Base-by-base conservation (phyloP, 2,329 filamentous ascomycete species). In the Fusarium sp. region DNA sequence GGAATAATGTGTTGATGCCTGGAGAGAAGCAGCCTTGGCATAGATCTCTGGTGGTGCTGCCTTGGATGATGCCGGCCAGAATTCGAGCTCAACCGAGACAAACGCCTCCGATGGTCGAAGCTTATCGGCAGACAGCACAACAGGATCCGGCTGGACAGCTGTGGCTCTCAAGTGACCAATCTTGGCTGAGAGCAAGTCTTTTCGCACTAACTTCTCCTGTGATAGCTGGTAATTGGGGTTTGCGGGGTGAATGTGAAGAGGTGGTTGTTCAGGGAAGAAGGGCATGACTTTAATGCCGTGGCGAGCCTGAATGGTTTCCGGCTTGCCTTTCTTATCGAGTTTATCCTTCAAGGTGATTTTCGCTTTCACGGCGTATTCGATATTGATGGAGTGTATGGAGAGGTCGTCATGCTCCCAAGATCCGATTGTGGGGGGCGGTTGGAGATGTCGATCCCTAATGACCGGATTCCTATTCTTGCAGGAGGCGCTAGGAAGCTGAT, bases 361-460 rank as follows among this genome's bases (percentile, higher is more conserved):
- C 0, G 55, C 67, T 5, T 65, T 66, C 6, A 77, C 67, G 1
- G 65, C 67, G 10, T 77, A 77, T 1, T 58, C 64, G 3, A 77
- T 46, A 12, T 17, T 57, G 4, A 67, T 6, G 0, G 69, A 69
- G 10, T 76, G 71, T 4, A 75, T 72, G 4, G 69, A 57, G 24
- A 73, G 65, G 5, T 77, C 75, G n/a, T 73, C 65, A 5, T 65
- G 62, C 5, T 76, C 70, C 73, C 71, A 77, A 0, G 61, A 40
- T 5, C 75, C 75, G 17, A 76, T 11, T 2, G 71, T 76, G 2
- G 75, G 75, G 1, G 75, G 75, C 6, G 70, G 27, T 2, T 67
- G 69, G 11, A 74, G 44, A 24, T 77, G 75, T 3, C 66, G 53
- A n/a, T 74, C 69, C 3, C 63, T 44, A 1, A 73, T 58, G 0